Conservation (phyloP, 345 rosid genomes). For the Citrus sp. region DNA sequence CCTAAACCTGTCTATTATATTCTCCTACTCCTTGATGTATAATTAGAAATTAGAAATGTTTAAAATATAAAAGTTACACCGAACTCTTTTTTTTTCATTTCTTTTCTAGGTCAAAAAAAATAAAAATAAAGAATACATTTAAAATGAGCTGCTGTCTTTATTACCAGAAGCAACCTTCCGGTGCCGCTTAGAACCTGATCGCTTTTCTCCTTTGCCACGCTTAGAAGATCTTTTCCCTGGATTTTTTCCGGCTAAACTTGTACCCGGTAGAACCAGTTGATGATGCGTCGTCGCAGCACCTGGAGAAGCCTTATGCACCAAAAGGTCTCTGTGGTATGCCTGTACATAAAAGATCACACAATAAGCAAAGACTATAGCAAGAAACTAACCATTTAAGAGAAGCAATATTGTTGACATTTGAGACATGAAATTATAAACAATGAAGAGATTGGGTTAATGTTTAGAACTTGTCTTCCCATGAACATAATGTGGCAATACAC, state of each 20-base stretch:
- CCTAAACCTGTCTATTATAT: constrained; percentile 1
- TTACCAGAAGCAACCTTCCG: constrained; percentile 54
- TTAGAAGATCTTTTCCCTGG: constrained; percentile 40
- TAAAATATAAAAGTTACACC: background rate
- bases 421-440: background rate
- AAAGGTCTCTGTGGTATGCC: constrained; percentile 76
- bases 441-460: background rate
- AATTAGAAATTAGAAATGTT: constrained; percentile 2
- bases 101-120: background rate
- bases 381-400: no score
- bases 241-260: constrained; percentile 18
- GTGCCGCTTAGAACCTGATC: constrained; percentile 49
- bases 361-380: background rate
- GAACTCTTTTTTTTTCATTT: background rate
- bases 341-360: constrained; percentile 15
- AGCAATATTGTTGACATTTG: no score
- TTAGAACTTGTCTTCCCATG: background rate
- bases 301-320: constrained; percentile 69
- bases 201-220: constrained; percentile 46
- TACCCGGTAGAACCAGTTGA: constrained; percentile 27
- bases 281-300: constrained; percentile 17
- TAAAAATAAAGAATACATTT: background rate
- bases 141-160: constrained; percentile 25
- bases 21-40: constrained; percentile 1
- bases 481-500: constrained; percentile 4